Base-by-base conservation (phyloP, 2,329 filamentous ascomycete genomes). In the Fusarium sp. region DNA sequence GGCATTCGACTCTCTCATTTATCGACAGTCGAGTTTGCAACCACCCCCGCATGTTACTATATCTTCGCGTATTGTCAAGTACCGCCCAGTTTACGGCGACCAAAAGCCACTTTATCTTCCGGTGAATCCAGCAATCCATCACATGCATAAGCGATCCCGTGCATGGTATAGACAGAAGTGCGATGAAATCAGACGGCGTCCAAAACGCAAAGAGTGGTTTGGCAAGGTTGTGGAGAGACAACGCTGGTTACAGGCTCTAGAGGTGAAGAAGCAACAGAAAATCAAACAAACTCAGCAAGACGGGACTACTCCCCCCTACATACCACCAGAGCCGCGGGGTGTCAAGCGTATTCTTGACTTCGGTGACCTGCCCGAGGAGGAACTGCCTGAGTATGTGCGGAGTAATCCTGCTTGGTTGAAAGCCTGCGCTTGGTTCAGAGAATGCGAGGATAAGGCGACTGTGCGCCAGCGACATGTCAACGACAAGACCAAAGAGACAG, bases 81-180 rank as follows among this genome's bases (percentile, higher is more conserved):
- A 67, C 57, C 51, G 49, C 9, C 51, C 66, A 14, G 28, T 65
- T 36, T 56, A 70, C 54, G 62, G 48, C 28, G 64, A 77, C 57
- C 75, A 81, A 35, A 78, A 81, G 35, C 82, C 81, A 31, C 70
- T 83, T 11, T 90, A 84, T 71, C 80, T 83, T 2, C 80, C 84
- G 54, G 81, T 89, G 6, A 86, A 91, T 76, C 89, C 88, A 0
- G 84, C 84, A 4, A 82, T 86, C 4, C 86, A 88, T 58, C 86
- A 84, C 80, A 83, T 82, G 3, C 83, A 85, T 49, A 80, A 80
- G 5, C 83, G 83, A 49, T 83, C 86, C 1, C 75, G 83, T 8
- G 79, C 81, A 24, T 90, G 88, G 88, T 80, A 85, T 56, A 77
- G 75, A 20, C 77, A 79, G 22, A 91, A 90, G 68, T 81, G 84